A percentile compares a stretch with the other conserved stretches of the same genome.
Evolutionary conservation across 2,329 filamentous ascomycete species (phyloP).

Genomic region (Stemphylium lycopersici): DNA sequence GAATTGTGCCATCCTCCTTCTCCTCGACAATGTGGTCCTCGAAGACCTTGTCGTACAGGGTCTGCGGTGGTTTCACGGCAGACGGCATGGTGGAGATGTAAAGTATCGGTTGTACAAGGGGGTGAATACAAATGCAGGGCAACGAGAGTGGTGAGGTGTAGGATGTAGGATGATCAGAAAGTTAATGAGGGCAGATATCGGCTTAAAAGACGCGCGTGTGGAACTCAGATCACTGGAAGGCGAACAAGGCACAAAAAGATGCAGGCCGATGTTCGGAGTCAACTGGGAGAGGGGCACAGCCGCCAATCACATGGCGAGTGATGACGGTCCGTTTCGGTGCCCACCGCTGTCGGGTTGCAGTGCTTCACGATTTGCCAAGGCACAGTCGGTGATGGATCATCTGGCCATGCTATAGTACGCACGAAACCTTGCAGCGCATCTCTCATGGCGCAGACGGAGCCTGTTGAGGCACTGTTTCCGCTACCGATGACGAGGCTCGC

Average conservation of each 20-base stretch:
- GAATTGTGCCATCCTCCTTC: slow-evolving; percentile 88
- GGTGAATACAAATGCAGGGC: slow-evolving; percentile 9
- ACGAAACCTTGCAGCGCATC: slow-evolving; percentile 12
- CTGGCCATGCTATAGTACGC: slow-evolving; percentile 2
- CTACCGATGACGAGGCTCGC: slow-evolving; percentile 23
- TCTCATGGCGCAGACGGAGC: neutral
- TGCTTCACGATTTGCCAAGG: neutral
- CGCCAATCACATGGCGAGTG: slow-evolving; percentile 32
- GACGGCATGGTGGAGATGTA: slow-evolving; percentile 70
- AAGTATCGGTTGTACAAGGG: slow-evolving; percentile 24
- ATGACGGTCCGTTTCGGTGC: slow-evolving; percentile 30
- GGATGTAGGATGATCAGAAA: slow-evolving; percentile 4
- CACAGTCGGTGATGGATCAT: slow-evolving; percentile 4
- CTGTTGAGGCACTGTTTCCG: slow-evolving; percentile 4
- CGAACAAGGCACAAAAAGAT: slow-evolving; percentile 35
- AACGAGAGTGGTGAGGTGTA: neutral
- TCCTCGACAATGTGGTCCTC: slow-evolving; percentile 93
- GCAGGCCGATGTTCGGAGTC: slow-evolving; percentile 41
- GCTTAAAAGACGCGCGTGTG: slow-evolving; percentile 34
- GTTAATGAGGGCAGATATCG: slow-evolving; percentile 16
- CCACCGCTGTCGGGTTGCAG: slow-evolving; percentile 13
- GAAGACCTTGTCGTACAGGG: slow-evolving; percentile 97
- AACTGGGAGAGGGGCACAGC: slow-evolving; percentile 21
- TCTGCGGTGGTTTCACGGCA: slow-evolving; percentile 74
- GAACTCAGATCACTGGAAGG: slow-evolving; percentile 33